phyloP scores from a whole-genome alignment of 2,329 filamentous ascomycete species.

The Sporothrix phasma region DNA sequence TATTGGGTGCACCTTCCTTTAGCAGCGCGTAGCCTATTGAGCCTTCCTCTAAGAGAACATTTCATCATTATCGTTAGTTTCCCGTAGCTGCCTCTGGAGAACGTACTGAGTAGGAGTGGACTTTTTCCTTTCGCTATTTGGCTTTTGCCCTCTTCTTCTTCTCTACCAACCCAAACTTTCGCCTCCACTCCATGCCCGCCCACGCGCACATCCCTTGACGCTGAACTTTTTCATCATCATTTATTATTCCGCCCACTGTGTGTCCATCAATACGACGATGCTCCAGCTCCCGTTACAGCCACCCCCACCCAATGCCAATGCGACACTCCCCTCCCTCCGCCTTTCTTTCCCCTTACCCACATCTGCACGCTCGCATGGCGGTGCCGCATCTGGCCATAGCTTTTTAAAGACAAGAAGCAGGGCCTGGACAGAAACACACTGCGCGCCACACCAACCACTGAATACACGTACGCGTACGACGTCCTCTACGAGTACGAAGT shows the following conservation, averaged over 20 bases:
- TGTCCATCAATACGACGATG: neutral
- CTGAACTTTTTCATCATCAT: neutral
- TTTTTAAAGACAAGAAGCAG: neutral
- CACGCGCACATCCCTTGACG: neutral
- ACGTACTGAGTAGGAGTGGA: neutral
- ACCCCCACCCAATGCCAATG: neutral
- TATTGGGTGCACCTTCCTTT: neutral
- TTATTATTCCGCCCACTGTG: neutral
- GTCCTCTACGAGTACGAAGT: too few relatives aligned
- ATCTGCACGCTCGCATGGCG: slow-evolving; percentile 5
- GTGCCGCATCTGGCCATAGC: slow-evolving; percentile 15
- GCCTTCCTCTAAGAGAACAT: neutral
- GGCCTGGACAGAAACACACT: neutral
- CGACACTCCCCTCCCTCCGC: slow-evolving; percentile 5
- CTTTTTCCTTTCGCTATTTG: neutral
- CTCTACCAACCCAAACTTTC: neutral
- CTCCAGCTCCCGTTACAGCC: neutral
- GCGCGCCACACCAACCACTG: neutral
- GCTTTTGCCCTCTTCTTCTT: neutral
- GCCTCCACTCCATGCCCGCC: slow-evolving; percentile 7
- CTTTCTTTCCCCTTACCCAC: slow-evolving; percentile 5
- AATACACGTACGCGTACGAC: too few relatives aligned
- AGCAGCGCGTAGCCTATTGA: neutral
- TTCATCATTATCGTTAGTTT: neutral
- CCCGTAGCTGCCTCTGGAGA: neutral